Evolutionary conservation across 768 basidiomycete species (phyloP), one percentile per base, ranked within the genome.

Genomic region (Boletus tomentosulus): DNA sequence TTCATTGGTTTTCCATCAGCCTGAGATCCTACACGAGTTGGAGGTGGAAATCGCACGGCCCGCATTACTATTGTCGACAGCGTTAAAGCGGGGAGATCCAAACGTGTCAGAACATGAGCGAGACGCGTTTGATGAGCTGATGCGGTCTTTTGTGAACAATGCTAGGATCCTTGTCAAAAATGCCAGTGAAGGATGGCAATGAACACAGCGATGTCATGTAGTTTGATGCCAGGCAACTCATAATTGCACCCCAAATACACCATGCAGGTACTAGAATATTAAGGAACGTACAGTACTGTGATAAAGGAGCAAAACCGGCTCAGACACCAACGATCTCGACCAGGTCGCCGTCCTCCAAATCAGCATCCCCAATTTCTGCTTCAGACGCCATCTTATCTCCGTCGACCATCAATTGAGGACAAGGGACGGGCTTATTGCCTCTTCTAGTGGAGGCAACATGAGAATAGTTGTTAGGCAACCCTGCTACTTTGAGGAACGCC

Each of bases 131-230:
- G 92, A 98, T 66, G 91, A 97, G 66, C 82, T 97, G 54, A 84
- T 99, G 42, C 84, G 90, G 45, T 91, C 89, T 13, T 90, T 97
- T 59, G 85, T 99, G 47, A 97, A 98, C 64, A 95, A 97, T 59
- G 84, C 91, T 4, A 79, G 97, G 57, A 93, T 97, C 71, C 70
- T 98, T 45, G 85, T 86, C 49, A 82, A 90, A 61, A 97, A 96
- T 70, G 80, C 82, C 6, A 74, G 58, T 11, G 81, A 77, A n/a
- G 73, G 73, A 27, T 82, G 77, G 79, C 71, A 65, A 16, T 64
- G 43, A 61, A 24, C 41, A 34, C 25, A 16, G 16, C 3, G 31
- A 12, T 27, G 28, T 34, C 12, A n/a, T 9, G 6, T 37, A n/a
- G 35, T 37, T 37, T 50, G 37, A 22, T 35, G 27, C 49, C 24